A percentile compares a stretch with the other conserved stretches of the same genome.
These are phyloP conservation scores for Neofusicoccum sp. DNA, from an alignment of 2,329 filamentous ascomycete genomes.

Conservation along the genomic window DNA sequence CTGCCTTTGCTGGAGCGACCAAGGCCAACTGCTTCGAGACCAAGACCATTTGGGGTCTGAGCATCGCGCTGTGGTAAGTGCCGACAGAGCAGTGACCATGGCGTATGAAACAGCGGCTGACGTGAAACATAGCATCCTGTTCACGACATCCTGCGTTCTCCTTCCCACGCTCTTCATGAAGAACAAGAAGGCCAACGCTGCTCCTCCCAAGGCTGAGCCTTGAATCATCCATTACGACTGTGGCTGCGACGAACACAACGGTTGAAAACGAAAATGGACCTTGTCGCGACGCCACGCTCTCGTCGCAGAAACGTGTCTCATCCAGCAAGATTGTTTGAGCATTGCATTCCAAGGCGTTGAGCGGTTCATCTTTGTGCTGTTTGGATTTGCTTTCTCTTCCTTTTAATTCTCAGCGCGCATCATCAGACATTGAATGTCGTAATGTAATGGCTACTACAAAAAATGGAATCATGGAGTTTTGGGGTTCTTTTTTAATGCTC, in stretches of 20 bases:
- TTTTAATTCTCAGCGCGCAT: background rate
- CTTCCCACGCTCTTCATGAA: slow-evolving; percentile 54
- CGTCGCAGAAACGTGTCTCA: slow-evolving; percentile 2
- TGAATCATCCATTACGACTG: background rate
- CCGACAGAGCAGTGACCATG: background rate
- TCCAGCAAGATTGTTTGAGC: background rate
- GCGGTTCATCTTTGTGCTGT: background rate
- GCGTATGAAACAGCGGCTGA: slow-evolving; percentile 20
- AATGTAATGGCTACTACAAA: slow-evolving; percentile 18
- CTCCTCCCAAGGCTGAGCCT: slow-evolving; percentile 32
- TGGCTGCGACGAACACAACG: too few relatives aligned
- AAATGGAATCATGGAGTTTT: slow-evolving; percentile 2
- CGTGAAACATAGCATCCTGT: slow-evolving; percentile 43
- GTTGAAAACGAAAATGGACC: too few relatives aligned
- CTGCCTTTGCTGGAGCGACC: slow-evolving; percentile 61
- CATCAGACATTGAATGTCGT: slow-evolving; percentile 3
- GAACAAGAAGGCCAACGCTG: slow-evolving; percentile 47
- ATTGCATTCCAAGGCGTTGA: slow-evolving; percentile 1
- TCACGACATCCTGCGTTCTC: slow-evolving; percentile 48
- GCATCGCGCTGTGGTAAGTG: slow-evolving; percentile 72
- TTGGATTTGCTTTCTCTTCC: background rate
- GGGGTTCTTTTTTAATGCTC: background rate
- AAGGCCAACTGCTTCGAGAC: slow-evolving; percentile 76
- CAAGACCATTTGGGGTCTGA: slow-evolving; percentile 85
- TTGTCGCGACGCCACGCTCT: background rate